phyloP scores from a whole-genome alignment of 225 moss, liverwort and hornwort genomes.

The Pseudisothecium myosuroides region DNA sequence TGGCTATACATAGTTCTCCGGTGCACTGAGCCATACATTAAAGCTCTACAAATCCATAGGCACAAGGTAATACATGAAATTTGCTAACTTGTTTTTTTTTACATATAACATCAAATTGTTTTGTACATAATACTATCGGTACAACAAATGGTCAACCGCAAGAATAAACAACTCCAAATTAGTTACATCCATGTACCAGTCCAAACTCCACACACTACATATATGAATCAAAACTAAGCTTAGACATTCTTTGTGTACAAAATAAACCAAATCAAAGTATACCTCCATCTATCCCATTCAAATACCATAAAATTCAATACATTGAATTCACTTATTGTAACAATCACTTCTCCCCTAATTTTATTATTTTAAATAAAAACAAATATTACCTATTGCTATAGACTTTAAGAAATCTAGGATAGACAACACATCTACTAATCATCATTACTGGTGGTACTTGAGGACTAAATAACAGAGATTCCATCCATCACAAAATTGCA shows the following conservation, averaged over 20 bases:
- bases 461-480: neutral
- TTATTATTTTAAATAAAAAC: neutral
- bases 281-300: neutral
- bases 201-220: fast-evolving
- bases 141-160: neutral
- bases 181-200: neutral
- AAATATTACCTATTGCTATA: neutral
- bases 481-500: neutral
- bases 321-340: too few species aligned
- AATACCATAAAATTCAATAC: neutral
- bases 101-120: neutral
- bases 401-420: fast-evolving
- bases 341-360: neutral
- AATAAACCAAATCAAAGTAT: too few species aligned
- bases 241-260: too few species aligned
- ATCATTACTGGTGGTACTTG: fast-evolving
- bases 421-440: neutral
- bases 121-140: neutral
- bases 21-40: neutral
- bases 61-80: neutral
- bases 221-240: neutral
- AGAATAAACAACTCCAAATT: neutral
- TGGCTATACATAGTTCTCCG: fast-evolving
- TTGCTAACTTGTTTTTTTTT: fast-evolving
- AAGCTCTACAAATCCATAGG: neutral